Evolutionary conservation across 2,329 filamentous ascomycete species (phyloP).

Genomic region (Xylaria sp.): DNA sequence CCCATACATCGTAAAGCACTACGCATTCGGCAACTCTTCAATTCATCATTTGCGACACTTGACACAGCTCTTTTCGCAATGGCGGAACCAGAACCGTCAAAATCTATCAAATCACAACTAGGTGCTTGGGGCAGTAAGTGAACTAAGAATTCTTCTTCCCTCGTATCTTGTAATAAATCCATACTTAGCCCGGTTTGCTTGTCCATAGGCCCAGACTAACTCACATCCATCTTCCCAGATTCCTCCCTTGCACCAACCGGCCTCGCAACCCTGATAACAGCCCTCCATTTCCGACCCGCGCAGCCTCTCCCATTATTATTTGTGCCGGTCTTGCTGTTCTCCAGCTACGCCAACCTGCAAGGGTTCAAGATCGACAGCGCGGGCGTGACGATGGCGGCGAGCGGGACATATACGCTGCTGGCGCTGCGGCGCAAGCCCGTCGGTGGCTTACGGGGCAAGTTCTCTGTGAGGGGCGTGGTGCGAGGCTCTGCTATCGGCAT

Average conservation of each 20-base stretch:
- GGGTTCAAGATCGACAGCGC: conserved; percentile 68
- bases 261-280: conserved; percentile 65
- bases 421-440: conserved; percentile 59
- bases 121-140: conserved; percentile 63
- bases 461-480: conserved; percentile 61
- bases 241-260: conserved; percentile 65
- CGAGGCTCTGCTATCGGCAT: conserved; percentile 62
- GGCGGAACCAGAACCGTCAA: conserved; percentile 48
- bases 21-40: background rate
- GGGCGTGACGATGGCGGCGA: conserved; percentile 65
- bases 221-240: conserved; percentile 50
- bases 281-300: conserved; percentile 65
- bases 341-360: conserved; percentile 68
- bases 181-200: background rate
- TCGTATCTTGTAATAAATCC: background rate
- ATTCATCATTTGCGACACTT: background rate
- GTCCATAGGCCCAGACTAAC: background rate
- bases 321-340: conserved; percentile 64
- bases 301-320: conserved; percentile 62
- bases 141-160: background rate
- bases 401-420: conserved; percentile 66
- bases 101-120: conserved; percentile 51
- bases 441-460: conserved; percentile 49
- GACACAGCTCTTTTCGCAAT: conserved; percentile 39
- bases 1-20: background rate